A percentile compares a stretch with the other conserved stretches of the same genome.
Evolutionary conservation across 2,329 filamentous ascomycete species (phyloP).

Genomic region (Sporothrix dimorphospora): DNA sequence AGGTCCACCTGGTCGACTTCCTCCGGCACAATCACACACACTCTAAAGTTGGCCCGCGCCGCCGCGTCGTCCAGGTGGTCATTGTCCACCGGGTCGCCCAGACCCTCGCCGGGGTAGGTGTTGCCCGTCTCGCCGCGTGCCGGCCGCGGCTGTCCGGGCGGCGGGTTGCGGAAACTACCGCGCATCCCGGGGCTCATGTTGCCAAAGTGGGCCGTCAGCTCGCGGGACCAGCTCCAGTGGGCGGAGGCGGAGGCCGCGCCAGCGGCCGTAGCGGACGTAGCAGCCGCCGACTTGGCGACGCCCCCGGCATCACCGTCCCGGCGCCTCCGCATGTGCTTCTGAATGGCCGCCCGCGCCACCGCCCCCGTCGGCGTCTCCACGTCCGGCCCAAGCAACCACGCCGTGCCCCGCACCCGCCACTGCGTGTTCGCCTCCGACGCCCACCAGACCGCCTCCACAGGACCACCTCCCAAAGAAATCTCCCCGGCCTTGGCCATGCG

Average conservation of each 20-base stretch:
- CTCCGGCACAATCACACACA: slow-evolving; percentile 79
- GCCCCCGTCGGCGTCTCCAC: slow-evolving; percentile 58
- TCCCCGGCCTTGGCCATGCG: slow-evolving; percentile 84
- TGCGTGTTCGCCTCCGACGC: slow-evolving; percentile 69
- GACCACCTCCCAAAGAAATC: slow-evolving; percentile 68
- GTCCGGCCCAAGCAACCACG: slow-evolving; percentile 74
- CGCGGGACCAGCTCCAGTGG: slow-evolving; percentile 75
- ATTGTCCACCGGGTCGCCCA: slow-evolving; percentile 68
- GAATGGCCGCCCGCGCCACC: slow-evolving; percentile 74
- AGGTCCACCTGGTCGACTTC: slow-evolving; percentile 77
- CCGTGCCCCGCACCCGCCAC: slow-evolving; percentile 80
- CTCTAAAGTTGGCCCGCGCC: slow-evolving; percentile 76
- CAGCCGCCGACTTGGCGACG: not conserved
- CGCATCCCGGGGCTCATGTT: slow-evolving; percentile 83
- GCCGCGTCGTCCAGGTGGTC: slow-evolving; percentile 69
- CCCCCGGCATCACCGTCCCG: slow-evolving; percentile 32
- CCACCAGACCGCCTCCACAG: slow-evolving; percentile 85
- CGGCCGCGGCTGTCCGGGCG: slow-evolving; percentile 65
- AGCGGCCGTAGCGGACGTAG: not conserved
- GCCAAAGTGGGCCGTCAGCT: slow-evolving; percentile 86
- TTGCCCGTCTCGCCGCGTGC: slow-evolving; percentile 49
- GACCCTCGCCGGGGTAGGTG: slow-evolving; percentile 34
- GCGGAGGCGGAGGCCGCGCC: no score
- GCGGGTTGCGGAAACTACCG: slow-evolving; percentile 73
- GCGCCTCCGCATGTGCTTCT: slow-evolving; percentile 45